phyloP scores from a whole-genome alignment of 371 early-diverging fungal genomes.

The Mortierella polycephala region DNA sequence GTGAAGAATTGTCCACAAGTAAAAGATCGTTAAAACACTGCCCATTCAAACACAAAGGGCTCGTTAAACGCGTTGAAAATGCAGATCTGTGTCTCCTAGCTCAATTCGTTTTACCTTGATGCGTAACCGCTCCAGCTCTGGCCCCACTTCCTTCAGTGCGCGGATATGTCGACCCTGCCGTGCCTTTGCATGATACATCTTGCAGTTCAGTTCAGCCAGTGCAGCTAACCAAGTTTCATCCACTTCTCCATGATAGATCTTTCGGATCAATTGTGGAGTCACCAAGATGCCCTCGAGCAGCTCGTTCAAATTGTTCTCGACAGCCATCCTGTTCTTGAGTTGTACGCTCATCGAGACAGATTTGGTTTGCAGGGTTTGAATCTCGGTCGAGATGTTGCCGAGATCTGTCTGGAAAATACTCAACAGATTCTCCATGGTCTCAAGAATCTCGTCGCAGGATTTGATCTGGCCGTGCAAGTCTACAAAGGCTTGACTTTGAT shows the following conservation, averaged over 20 bases:
- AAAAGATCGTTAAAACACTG: no score
- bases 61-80: background rate
- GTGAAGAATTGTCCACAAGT: background rate
- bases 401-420: constrained; percentile 87
- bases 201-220: constrained; percentile 82
- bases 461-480: constrained; percentile 80
- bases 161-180: constrained; percentile 74
- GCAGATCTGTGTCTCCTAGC: background rate
- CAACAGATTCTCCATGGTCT: constrained; percentile 87
- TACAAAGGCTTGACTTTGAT: constrained; percentile 73
- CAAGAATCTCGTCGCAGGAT: constrained; percentile 84
- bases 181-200: constrained; percentile 84
- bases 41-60: background rate
- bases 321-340: constrained; percentile 85
- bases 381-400: constrained; percentile 88
- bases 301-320: constrained; percentile 74
- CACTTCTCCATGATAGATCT: constrained; percentile 89
- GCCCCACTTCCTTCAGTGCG: constrained; percentile 84
- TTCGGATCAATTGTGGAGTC: constrained; percentile 82
- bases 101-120: constrained; percentile 61
- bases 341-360: constrained; percentile 82
- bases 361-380: constrained; percentile 84
- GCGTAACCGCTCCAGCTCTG: constrained; percentile 88
- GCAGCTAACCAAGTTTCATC: constrained; percentile 88
- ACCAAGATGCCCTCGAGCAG: constrained; percentile 86